These are phyloP conservation scores for Candida broadrunensis DNA, from an alignment of 805 yeast genomes.

Conservation along the genomic window DNA sequence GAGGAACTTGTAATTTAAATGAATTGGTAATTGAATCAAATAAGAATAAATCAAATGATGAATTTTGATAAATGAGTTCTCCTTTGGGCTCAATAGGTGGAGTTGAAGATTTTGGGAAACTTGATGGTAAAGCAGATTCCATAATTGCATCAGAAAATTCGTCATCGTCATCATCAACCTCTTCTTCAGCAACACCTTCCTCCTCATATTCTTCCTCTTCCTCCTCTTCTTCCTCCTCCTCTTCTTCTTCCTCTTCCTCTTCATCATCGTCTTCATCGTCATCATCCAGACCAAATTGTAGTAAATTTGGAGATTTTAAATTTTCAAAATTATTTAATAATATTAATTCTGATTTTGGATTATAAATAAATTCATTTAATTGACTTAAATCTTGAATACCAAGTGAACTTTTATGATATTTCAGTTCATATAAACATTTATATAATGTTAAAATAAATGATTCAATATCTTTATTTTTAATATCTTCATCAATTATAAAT, in stretches of 20 bases:
- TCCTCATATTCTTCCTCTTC: slow-evolving; percentile 22
- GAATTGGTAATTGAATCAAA: slow-evolving; percentile 51
- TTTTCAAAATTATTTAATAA: slow-evolving; percentile 24
- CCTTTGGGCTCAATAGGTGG: slow-evolving; percentile 12
- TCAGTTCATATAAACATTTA: slow-evolving; percentile 73
- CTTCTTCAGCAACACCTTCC: slow-evolving; percentile 7
- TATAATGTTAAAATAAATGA: slow-evolving; percentile 59
- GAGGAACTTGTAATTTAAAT: slow-evolving; percentile 43
- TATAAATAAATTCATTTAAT: slow-evolving; percentile 54
- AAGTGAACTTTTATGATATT: slow-evolving; percentile 54
- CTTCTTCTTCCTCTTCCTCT: slow-evolving; percentile 23
- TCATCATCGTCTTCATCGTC: slow-evolving; percentile 19
- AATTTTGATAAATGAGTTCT: slow-evolving; percentile 13
- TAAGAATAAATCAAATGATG: slow-evolving; percentile 45
- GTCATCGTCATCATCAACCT: slow-evolving; percentile 7
- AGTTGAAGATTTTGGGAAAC: background rate
- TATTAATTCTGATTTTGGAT: slow-evolving; percentile 18
- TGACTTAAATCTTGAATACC: slow-evolving; percentile 42
- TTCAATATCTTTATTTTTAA: slow-evolving; percentile 54
- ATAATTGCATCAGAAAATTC: slow-evolving; percentile 9
- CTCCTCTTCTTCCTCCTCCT: slow-evolving; percentile 20
- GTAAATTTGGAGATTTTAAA: slow-evolving; percentile 11
- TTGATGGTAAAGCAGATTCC: background rate
- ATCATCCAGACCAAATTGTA: slow-evolving; percentile 4
- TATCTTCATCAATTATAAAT: slow-evolving; percentile 64